Base-by-base conservation (phyloP, 208 protist species). In the Vickermania ingenoplastis region DNA sequence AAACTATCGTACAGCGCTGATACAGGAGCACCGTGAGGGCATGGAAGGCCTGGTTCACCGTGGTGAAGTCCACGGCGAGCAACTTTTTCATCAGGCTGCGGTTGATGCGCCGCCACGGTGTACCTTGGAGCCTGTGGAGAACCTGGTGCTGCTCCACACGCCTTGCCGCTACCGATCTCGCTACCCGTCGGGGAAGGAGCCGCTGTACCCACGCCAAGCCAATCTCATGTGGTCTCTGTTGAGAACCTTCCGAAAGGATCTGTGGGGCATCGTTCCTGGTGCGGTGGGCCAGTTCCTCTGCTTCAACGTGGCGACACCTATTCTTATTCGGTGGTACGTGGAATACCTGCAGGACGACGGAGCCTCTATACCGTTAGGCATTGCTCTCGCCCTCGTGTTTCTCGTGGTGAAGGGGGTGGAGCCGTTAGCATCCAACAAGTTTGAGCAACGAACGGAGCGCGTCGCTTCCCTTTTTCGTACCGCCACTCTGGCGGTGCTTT, bases 401-500 rank as follows among this genome's bases (percentile, higher is more conserved):
- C 81, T 70, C 31, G 13, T 59, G 36, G 31, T 53, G 14, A 23
- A 55, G 2, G 14, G 66, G 21, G 7, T 79, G n/a, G 50, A 77
- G 49, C 63, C 79, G 13, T 31, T 79, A 0, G n/a, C 59, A 11
- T 27, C 54, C 2, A 67, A 83, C 49, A 69, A 86, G 52, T 60
- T 70, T 50, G 76, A 79, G 31, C 71, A 84, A 31, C 51, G 63
- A 21, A 58, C 59, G 11, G 52, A 57, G 14, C 64, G 75, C 27
- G 28, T 63, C 24, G 67, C 81, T 0, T 54, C 83, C 21, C 48
- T 76, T 11, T 70, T 95, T n/a, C 65, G 76, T 22, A 86, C 68
- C 5, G 72, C 88, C 0, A 67, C 91, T 4, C 52, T 86, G 0
- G 59, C 66, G 13, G 52, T 74, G 5, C 67, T 93, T 30, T 85